Conservation (phyloP, 164 flowering plant species). For the Magnolia sinica region DNA sequence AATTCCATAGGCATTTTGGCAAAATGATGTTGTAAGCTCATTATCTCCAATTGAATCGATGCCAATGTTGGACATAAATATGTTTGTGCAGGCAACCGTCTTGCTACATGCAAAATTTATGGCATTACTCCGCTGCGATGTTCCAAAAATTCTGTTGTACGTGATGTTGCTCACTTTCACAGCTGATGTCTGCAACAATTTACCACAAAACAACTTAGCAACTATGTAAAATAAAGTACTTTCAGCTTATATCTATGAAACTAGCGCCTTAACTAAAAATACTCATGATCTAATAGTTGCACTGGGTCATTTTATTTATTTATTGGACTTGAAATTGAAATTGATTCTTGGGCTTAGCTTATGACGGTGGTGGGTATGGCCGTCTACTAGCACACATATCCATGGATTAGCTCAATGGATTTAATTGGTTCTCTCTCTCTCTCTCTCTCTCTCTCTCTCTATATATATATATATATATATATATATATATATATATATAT, state of each 20-base stretch:
- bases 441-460: too few species aligned
- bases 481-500: too few species aligned
- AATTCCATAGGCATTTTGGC: conserved; percentile 9
- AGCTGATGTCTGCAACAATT: conserved; percentile 19
- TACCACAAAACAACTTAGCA: background rate
- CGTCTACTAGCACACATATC: too few species aligned
- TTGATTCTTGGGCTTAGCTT: too few species aligned
- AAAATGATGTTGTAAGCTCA: background rate
- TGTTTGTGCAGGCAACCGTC: conserved; percentile 19
- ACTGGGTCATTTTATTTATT: background rate
- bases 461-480: too few species aligned
- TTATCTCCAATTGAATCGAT: background rate
- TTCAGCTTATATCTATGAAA: background rate
- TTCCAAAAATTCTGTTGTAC: conserved; percentile 21
- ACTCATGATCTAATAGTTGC: background rate
- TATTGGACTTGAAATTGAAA: background rate
- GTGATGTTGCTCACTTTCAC: conserved; percentile 21
- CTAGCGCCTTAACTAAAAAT: background rate
- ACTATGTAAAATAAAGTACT: too few species aligned
- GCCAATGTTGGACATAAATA: conserved; percentile 12
- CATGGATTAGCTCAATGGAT: too few species aligned
- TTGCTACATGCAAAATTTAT: conserved; percentile 27
- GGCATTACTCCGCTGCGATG: conserved; percentile 13
- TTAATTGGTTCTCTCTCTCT: too few species aligned
- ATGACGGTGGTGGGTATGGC: too few species aligned